Evolutionary conservation across 495 filamentous ascomycete species (phyloP), one percentile per base, ranked within the genome.

Genomic region (Penicillium canescens): DNA sequence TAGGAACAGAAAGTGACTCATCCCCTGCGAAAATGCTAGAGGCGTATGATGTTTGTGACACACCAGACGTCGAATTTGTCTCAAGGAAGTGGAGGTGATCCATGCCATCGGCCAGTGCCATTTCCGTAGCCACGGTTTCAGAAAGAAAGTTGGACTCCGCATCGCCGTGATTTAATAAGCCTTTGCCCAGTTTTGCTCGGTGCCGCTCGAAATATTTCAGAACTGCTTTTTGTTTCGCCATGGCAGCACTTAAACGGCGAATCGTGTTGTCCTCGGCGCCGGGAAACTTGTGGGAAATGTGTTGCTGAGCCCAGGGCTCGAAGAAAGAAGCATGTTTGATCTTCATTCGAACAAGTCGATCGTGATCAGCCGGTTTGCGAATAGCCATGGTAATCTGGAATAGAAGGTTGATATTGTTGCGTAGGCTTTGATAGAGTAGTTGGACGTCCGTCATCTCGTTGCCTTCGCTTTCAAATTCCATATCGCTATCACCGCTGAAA

Each of bases 381-480:
- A 65, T 63, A 3, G 49, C 10, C 56, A 67, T 63, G 5, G 68
- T 61, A 23, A 67, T 63, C 7, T 61, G 55, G 53, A 49, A 65
- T 7, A 71, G 54, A 11, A 46, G 41, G 6, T 14, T 62, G 14
- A 69, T 63, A 4, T 52, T 44, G 1, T 53, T 38, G 26, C 20
- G 3, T 0, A 60, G 34, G 13, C 16, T n/a, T 33, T 49, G 33
- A 12, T 56, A 18, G 7, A 60, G 45, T 28, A 45, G 6, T 37
- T 56, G 48, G 8, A 50, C 34, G 10, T 56, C 52, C n/a, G 50
- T 42, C 6, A 24, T 20, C 7, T 26, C 24, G 11, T 40, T 14
- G 0, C 39, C 14, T 18, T 35, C 42, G 13, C 23, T 4, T 23
- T 39, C 42, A 21, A 31, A 16, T 6, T 41, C 12, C 1, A 39